These are phyloP conservation scores for Rubia balearica DNA, from an alignment of 305 asterid genomes.

Conservation along the genomic window DNA sequence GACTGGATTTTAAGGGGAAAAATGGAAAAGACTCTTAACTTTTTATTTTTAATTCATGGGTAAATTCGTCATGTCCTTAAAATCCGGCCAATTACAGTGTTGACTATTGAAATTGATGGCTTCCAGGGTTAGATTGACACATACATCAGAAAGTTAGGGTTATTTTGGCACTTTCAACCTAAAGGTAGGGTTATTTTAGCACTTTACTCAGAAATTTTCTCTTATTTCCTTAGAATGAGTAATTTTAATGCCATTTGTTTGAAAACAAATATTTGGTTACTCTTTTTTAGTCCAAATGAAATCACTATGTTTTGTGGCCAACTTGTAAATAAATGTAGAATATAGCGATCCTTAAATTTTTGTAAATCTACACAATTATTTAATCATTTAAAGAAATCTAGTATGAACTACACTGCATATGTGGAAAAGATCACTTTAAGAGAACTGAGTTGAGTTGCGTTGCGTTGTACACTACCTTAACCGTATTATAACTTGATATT, in stretches of 20 bases:
- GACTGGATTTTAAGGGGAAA: too few species aligned
- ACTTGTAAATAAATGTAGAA: not conserved
- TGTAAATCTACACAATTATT: not conserved
- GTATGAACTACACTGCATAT: not conserved
- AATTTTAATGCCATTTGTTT: not conserved
- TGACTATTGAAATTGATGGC: too few species aligned
- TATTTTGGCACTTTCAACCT: too few species aligned
- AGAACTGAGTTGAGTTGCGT: conserved; percentile 3
- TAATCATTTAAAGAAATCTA: not conserved
- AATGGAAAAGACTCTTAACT: too few species aligned
- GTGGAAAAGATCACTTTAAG: not conserved
- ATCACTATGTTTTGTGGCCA: not conserved
- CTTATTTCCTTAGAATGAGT: not conserved
- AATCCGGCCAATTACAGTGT: too few species aligned
- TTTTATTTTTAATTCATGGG: too few species aligned
- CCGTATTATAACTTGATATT: not conserved
- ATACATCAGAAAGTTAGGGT: too few species aligned
- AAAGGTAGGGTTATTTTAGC: too few species aligned
- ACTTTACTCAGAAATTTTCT: not conserved
- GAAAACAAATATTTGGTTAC: not conserved
- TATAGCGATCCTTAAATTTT: not conserved
- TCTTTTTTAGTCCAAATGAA: not conserved
- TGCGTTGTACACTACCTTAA: not conserved
- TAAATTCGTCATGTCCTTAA: too few species aligned
- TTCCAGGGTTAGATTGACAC: too few species aligned